Percentiles rank a stretch among this genome's conserved stretches.
Evolutionary conservation across 768 basidiomycete species (phyloP).

Genomic region (Dictyophora rubrovolvata): DNA sequence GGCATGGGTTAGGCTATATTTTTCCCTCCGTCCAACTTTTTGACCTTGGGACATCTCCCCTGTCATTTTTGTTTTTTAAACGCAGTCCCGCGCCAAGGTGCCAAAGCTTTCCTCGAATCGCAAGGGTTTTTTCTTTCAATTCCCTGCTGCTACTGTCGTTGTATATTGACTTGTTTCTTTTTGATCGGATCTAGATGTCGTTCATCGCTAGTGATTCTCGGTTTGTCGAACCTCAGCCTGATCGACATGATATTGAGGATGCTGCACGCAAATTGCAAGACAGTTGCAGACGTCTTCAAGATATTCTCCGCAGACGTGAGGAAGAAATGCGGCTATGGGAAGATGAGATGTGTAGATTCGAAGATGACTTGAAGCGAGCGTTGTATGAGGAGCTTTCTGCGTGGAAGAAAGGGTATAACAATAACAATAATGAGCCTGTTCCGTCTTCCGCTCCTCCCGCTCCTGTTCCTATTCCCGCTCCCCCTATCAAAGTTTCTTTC

Average conservation of each 20-base stretch:
- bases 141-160: too few relatives aligned
- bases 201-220: background rate
- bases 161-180: background rate
- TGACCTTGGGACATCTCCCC: background rate
- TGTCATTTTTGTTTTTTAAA: background rate
- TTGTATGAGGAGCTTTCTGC: constrained; percentile 33
- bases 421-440: constrained; percentile 18
- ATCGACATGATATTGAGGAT: background rate
- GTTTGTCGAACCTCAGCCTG: background rate
- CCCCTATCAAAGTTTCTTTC: constrained; percentile 29
- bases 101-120: background rate
- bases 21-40: background rate
- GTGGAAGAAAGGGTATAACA: constrained; percentile 29
- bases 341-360: constrained; percentile 19
- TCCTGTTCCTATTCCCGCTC: background rate
- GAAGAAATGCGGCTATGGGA: constrained; percentile 50
- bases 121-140: background rate
- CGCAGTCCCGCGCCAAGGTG: background rate
- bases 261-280: constrained; percentile 1
- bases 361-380: constrained; percentile 35
- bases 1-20: background rate
- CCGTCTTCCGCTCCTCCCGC: background rate
- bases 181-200: background rate
- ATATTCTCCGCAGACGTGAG: constrained; percentile 36
- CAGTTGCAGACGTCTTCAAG: constrained; percentile 27